phyloP scores from a whole-genome alignment of 768 basidiomycete genomes.

The Daedaleopsis sinensis region DNA sequence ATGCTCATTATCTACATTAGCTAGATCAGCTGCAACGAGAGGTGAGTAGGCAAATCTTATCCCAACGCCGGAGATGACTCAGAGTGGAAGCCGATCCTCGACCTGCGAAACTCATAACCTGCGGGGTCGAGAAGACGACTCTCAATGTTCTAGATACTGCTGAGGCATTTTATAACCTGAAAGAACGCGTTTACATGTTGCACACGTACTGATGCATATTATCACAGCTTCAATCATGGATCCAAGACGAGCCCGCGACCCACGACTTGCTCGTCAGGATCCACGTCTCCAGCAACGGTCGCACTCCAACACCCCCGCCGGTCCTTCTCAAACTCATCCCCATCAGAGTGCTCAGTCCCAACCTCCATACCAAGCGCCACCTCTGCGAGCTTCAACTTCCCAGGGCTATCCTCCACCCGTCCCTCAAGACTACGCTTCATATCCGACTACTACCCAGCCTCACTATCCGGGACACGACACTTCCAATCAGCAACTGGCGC shows the following conservation, averaged over 20 bases:
- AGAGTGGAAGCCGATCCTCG: conserved; percentile 87
- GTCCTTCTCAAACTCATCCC: conserved; percentile 18
- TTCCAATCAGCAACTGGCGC: conserved; percentile 30
- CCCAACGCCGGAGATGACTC: conserved; percentile 63
- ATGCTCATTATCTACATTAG: not conserved
- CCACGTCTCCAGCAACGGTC: conserved; percentile 58
- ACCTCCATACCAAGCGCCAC: conserved; percentile 10
- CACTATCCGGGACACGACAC: conserved; percentile 26
- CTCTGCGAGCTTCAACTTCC: conserved; percentile 15
- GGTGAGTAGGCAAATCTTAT: not conserved
- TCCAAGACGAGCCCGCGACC: conserved; percentile 79
- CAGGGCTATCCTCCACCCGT: conserved; percentile 16
- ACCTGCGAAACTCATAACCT: conserved; percentile 46
- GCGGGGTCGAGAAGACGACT: conserved; percentile 78
- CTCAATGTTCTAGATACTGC: conserved; percentile 91
- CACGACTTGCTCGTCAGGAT: conserved; percentile 72
- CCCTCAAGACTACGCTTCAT: conserved; percentile 19
- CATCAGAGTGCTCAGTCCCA: not conserved
- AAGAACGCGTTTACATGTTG: not conserved
- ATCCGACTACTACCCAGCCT: conserved; percentile 28
- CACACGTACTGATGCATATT: not conserved
- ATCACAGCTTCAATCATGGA: conserved; percentile 54
- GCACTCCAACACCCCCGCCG: conserved; percentile 42
- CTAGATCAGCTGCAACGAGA: not conserved
- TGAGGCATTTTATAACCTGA: conserved; percentile 49